These are phyloP conservation scores for Sphagnum magellanicum DNA, from an alignment of 228 moss, liverwort and hornwort genomes.

Conservation along the genomic window DNA sequence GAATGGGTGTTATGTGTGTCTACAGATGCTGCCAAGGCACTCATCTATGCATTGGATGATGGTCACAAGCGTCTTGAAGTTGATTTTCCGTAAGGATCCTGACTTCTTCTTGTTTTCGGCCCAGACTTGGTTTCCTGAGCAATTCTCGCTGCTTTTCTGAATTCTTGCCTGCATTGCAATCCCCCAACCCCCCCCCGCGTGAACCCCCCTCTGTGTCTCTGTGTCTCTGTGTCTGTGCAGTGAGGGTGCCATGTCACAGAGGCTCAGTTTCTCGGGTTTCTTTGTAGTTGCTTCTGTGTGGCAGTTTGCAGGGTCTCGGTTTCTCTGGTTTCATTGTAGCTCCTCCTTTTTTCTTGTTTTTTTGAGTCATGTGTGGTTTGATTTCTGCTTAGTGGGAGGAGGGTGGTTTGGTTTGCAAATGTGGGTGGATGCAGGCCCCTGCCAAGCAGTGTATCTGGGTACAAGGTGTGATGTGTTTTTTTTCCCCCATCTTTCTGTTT, in stretches of 20 bases:
- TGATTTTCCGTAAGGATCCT: slow-evolving; percentile 74
- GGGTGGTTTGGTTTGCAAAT: slow-evolving; percentile 1
- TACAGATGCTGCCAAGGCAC: slow-evolving; percentile 68
- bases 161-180: too few species aligned
- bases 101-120: background rate
- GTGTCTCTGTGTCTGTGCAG: too few species aligned
- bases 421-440: slow-evolving; percentile 28
- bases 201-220: too few species aligned
- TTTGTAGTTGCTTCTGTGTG: too few species aligned
- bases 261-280: too few species aligned
- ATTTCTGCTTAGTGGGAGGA: background rate
- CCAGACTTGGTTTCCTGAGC: too few species aligned
- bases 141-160: too few species aligned
- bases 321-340: too few species aligned
- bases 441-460: slow-evolving; percentile 49
- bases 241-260: too few species aligned
- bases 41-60: slow-evolving; percentile 59
- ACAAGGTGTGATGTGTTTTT: slow-evolving; percentile 30
- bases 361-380: background rate
- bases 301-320: too few species aligned
- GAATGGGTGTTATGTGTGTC: background rate
- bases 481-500: too few species aligned
- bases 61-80: slow-evolving; percentile 66
- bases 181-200: rapidly evolving
- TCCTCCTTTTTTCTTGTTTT: too few species aligned